Conservation (phyloP, 257 asterid species). For the Osmanthus fragrans region DNA sequence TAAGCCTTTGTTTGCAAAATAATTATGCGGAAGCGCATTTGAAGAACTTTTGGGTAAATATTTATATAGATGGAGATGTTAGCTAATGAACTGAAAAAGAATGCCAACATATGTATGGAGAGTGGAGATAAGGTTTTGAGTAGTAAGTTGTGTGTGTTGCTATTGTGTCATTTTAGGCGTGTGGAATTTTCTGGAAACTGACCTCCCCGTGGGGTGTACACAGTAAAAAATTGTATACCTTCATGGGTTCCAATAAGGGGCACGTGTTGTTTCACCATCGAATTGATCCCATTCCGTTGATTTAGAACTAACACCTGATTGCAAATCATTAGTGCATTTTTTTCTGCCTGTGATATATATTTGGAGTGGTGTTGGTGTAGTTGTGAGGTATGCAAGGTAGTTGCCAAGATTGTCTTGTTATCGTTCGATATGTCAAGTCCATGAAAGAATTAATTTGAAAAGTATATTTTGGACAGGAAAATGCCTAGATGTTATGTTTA, state of each 20-base stretch:
- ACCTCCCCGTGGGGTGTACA: background rate
- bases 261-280: slow-evolving; percentile 9
- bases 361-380: background rate
- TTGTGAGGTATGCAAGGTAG: background rate
- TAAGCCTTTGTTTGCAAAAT: too few relatives aligned
- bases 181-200: slow-evolving; percentile 9
- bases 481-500: background rate
- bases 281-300: slow-evolving; percentile 13
- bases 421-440: background rate
- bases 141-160: slow-evolving; percentile 9
- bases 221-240: background rate
- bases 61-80: slow-evolving; percentile 6
- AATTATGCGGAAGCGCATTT: background rate
- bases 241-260: slow-evolving; percentile 1
- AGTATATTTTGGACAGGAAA: background rate
- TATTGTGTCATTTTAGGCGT: slow-evolving; percentile 8
- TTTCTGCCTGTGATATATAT: background rate
- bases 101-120: background rate
- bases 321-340: background rate
- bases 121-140: background rate
- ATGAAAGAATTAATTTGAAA: background rate
- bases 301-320: background rate
- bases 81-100: background rate
- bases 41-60: slow-evolving; percentile 6
- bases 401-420: background rate